These are phyloP conservation scores for Haematococcus lacustris DNA, from an alignment of 139 green algal genomes.

Conservation along the genomic window DNA sequence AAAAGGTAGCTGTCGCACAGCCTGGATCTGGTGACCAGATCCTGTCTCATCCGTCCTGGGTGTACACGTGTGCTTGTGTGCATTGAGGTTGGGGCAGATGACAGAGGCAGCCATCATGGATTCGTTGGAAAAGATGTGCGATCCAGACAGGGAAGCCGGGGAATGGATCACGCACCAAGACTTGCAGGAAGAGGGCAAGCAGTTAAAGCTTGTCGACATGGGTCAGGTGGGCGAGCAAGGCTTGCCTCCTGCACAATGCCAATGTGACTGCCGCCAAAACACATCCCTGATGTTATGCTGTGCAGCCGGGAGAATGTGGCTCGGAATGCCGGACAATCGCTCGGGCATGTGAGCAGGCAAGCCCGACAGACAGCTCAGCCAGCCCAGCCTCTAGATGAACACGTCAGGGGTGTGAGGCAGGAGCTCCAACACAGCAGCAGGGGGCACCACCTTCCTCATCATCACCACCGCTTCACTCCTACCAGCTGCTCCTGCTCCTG, in stretches of 20 bases:
- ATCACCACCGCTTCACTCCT: not conserved
- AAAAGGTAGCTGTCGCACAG: not conserved
- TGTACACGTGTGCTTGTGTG: not conserved
- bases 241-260: not conserved
- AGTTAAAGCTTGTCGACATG: conserved; percentile 56
- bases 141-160: conserved; percentile 52
- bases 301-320: conserved; percentile 32
- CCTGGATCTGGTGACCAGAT: not conserved
- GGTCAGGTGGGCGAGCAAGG: conserved; percentile 27
- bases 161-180: conserved; percentile 74
- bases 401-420: not conserved
- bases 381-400: not conserved
- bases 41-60: not conserved
- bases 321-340: conserved; percentile 74
- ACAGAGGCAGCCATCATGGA: conserved; percentile 59
- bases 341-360: conserved; percentile 41
- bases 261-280: no score
- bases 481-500: not conserved
- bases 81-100: conserved; percentile 18
- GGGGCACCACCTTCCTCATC: not conserved
- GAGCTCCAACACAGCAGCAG: not conserved
- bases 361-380: not conserved
- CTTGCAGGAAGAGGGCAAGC: conserved; percentile 50
- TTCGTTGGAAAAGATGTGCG: conserved; percentile 60
- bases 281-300: no score